Percentiles rank a stretch among this genome's conserved stretches.
phyloP scores from a whole-genome alignment of 164 flowering plant genomes.

The Berberis vulgaris region DNA sequence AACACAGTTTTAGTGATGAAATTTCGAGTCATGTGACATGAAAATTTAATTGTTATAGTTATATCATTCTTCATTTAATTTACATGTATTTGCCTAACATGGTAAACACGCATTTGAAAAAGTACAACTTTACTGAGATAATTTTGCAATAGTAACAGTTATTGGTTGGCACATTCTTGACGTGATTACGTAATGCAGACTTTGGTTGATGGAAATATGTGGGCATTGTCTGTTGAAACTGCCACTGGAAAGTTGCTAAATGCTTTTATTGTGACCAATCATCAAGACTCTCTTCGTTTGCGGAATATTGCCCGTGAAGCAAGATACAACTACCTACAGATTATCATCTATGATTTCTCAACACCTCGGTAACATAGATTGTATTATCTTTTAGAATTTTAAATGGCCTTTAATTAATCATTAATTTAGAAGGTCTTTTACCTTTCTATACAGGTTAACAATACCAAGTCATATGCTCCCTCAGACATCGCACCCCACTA shows the following conservation, averaged over 20 bases:
- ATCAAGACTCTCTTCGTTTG: constrained; percentile 59
- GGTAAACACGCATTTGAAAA: neutral
- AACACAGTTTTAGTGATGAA: no score
- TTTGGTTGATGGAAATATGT: constrained; percentile 51
- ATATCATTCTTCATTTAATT: neutral
- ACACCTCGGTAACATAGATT: constrained; percentile 45
- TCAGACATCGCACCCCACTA: constrained; percentile 68
- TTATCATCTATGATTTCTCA: constrained; percentile 74
- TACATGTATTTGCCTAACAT: neutral
- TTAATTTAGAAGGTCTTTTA: neutral
- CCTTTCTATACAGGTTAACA: constrained; percentile 38
- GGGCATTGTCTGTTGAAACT: constrained; percentile 83
- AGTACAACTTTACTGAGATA: no score
- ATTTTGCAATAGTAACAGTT: neutral
- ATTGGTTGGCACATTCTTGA: neutral
- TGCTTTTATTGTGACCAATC: constrained; percentile 88
- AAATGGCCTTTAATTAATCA: no score
- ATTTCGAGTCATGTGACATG: no score
- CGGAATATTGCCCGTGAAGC: constrained; percentile 71
- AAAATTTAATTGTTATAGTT: no score
- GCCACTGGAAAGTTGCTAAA: constrained; percentile 78
- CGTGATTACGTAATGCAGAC: constrained; percentile 32
- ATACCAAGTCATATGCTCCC: constrained; percentile 86
- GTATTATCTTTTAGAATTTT: neutral
- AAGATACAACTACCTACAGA: constrained; percentile 51